Conservation (phyloP, 1,284 basidiomycete genomes). For the Lentinula novae-zelandiae region DNA sequence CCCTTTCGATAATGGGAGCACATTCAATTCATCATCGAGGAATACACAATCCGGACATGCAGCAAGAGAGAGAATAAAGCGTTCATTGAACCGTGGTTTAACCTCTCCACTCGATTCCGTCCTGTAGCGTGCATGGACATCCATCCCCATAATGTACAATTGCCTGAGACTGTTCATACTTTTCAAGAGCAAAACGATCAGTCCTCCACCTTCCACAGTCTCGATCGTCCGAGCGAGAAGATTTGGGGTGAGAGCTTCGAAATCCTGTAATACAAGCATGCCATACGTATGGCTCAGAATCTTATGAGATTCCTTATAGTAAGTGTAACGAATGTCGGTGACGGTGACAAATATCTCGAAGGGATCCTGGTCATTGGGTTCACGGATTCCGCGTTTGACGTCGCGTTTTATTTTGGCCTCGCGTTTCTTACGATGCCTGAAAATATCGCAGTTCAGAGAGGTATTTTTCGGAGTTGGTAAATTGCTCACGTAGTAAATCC, state of each 20-base stretch:
- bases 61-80: slow-evolving; percentile 93
- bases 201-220: slow-evolving; percentile 96
- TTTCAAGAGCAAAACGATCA: slow-evolving; percentile 90
- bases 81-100: slow-evolving; percentile 95
- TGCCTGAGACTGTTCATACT: slow-evolving; percentile 95
- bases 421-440: slow-evolving; percentile 92
- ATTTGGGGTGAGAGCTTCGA: slow-evolving; percentile 98
- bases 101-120: slow-evolving; percentile 90
- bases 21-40: slow-evolving; percentile 97
- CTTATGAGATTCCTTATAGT: slow-evolving; percentile 91
- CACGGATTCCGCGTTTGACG: slow-evolving; percentile 89
- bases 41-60: slow-evolving; percentile 90
- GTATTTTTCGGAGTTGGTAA: slow-evolving; percentile 4
- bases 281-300: slow-evolving; percentile 97
- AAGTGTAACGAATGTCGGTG: slow-evolving; percentile 98
- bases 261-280: slow-evolving; percentile 97
- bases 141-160: slow-evolving; percentile 97
- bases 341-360: slow-evolving; percentile 99
- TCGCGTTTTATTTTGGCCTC: slow-evolving; percentile 95
- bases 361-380: slow-evolving; percentile 93
- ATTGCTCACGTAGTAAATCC: slow-evolving; percentile 82
- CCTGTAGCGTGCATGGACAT: slow-evolving; percentile 91
- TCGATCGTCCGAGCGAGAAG: slow-evolving; percentile 96
- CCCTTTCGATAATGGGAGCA: slow-evolving; percentile 93
- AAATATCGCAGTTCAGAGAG: slow-evolving; percentile 3